These are phyloP conservation scores for Pseudogymnoascus sp. DNA, from an alignment of 2,329 filamentous ascomycete genomes.

Conservation along the genomic window DNA sequence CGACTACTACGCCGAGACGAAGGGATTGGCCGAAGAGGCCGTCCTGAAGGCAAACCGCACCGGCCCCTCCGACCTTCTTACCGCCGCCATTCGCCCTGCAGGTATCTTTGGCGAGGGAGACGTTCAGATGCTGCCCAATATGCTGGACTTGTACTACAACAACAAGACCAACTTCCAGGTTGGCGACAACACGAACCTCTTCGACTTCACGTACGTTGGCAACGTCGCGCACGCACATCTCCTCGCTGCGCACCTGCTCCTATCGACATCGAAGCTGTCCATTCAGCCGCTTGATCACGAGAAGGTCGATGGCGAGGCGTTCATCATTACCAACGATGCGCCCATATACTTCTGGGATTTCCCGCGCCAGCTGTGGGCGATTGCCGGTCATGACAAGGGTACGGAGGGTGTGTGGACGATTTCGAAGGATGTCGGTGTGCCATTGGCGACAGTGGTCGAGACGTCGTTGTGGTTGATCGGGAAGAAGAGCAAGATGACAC, in stretches of 20 bases:
- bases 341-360: constrained; percentile 92
- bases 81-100: constrained; percentile 74
- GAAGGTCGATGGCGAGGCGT: constrained; percentile 74
- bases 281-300: constrained; percentile 63
- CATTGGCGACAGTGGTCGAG: constrained; percentile 48
- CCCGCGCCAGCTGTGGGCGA: constrained; percentile 67
- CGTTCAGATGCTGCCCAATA: constrained; percentile 63
- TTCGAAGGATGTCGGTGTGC: constrained; percentile 43
- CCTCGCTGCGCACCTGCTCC: constrained; percentile 59
- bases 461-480: constrained; percentile 42
- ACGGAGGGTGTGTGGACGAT: constrained; percentile 50
- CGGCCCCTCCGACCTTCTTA: constrained; percentile 55
- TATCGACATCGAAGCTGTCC: constrained; percentile 25
- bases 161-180: constrained; percentile 72
- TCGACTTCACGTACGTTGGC: constrained; percentile 63
- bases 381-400: constrained; percentile 46
- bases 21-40: constrained; percentile 73
- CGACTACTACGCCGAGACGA: constrained; percentile 87
- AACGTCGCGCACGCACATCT: constrained; percentile 75
- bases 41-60: constrained; percentile 69
- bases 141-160: constrained; percentile 63
- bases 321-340: constrained; percentile 84
- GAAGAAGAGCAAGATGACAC: constrained; percentile 46
- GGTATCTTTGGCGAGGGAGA: constrained; percentile 92
- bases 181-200: constrained; percentile 64